Conservation (phyloP, 371 early-diverging fungal genomes). For the Choanephora cucurbitarum region DNA sequence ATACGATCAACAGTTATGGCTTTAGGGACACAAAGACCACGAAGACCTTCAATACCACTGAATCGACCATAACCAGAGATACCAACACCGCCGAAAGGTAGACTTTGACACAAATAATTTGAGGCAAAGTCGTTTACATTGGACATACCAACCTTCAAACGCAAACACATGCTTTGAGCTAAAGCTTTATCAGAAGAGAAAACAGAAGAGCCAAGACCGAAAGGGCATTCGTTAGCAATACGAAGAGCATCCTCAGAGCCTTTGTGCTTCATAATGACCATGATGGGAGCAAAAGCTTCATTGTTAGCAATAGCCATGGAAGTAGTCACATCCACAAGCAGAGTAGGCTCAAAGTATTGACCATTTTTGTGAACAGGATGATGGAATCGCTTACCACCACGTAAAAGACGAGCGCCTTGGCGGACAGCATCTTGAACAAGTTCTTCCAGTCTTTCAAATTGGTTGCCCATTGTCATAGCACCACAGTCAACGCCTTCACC, state of each 20-base stretch:
- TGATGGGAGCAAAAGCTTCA: constrained; percentile 85
- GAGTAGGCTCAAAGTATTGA: constrained; percentile 81
- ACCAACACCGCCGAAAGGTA: constrained; percentile 87
- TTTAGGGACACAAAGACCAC: constrained; percentile 71
- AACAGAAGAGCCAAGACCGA: constrained; percentile 81
- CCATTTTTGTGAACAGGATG: constrained; percentile 74
- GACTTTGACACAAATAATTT: constrained; percentile 81
- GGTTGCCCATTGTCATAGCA: constrained; percentile 71
- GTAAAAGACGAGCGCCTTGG: constrained; percentile 74
- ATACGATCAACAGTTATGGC: constrained; percentile 75
- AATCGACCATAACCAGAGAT: constrained; percentile 79
- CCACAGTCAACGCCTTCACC: constrained; percentile 77
- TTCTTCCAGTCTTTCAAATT: constrained; percentile 48
- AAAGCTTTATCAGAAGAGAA: constrained; percentile 70
- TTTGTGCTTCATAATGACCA: constrained; percentile 76
- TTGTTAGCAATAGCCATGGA: constrained; percentile 76
- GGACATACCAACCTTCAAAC: constrained; percentile 78
- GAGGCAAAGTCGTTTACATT: constrained; percentile 89
- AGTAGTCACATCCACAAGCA: constrained; percentile 75
- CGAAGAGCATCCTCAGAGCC: constrained; percentile 73
- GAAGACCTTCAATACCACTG: constrained; percentile 75
- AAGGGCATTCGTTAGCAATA: constrained; percentile 74
- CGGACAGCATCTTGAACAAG: constrained; percentile 70
- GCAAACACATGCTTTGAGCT: constrained; percentile 65
- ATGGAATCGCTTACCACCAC: constrained; percentile 66